Evolutionary conservation across 176 grass and related monocot species (phyloP).

Genomic region (Oryza punctata): DNA sequence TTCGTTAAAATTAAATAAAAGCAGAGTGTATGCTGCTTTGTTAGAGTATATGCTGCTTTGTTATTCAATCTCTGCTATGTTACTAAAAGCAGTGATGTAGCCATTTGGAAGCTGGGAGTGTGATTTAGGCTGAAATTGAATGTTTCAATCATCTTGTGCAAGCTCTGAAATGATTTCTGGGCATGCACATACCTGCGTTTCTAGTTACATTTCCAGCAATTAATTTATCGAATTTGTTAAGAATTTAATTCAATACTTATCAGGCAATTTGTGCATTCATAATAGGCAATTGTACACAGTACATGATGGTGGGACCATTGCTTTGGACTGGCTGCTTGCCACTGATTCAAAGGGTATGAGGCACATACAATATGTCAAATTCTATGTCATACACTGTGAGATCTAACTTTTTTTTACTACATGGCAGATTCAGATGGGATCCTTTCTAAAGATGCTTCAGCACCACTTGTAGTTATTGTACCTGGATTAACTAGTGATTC

Average conservation of each 20-base stretch:
- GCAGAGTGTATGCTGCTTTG: neutral
- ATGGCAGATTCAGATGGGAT: constrained; percentile 56
- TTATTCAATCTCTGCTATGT: neutral
- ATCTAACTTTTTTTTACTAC: constrained; percentile 35
- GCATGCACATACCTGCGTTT: neutral
- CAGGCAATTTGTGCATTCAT: constrained; percentile 26
- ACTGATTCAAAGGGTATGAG: constrained; percentile 57
- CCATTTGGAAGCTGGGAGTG: neutral
- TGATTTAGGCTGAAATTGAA: neutral
- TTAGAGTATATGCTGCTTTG: constrained; percentile 4
- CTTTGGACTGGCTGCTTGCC: constrained; percentile 84
- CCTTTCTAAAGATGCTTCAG: constrained; percentile 76
- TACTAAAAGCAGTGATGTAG: constrained; percentile 1
- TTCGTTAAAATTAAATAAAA: neutral
- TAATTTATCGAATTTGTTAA: neutral
- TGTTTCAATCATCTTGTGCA: neutral
- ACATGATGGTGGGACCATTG: constrained; percentile 82
- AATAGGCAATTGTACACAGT: constrained; percentile 80
- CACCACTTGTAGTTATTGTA: constrained; percentile 77
- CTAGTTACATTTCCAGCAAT: neutral
- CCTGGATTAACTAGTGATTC: constrained; percentile 95
- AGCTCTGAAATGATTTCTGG: constrained; percentile 12
- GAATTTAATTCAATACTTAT: neutral
- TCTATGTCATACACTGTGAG: constrained; percentile 32
- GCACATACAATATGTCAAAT: constrained; percentile 2